Evolutionary conservation across 306 rosid species (phyloP), one percentile per base, ranked within the genome.

Genomic region (Bauhinia variegata): DNA sequence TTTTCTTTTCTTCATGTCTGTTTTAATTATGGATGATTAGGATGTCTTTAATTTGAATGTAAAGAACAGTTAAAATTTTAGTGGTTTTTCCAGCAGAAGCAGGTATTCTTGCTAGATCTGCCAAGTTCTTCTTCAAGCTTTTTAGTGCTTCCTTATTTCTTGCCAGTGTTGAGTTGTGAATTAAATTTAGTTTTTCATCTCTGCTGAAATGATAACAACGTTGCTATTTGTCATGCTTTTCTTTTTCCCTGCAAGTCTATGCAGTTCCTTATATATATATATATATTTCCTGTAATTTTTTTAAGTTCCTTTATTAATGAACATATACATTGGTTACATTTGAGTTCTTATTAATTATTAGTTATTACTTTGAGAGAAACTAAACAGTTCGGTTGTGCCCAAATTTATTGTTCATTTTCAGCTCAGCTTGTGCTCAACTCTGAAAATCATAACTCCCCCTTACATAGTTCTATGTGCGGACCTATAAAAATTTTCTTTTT

Each of bases 301-400:
- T 28, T 23, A 53, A 30, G 12, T 30, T 37, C 55, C 31, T 39
- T 58, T 49, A 37, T 53, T 9, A 62, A 52, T 12, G 38, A 38
- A 38, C 23, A 37, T 14, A 38, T 66, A 53, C 50, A 37, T 42
- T 13, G 36, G 30, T 54, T 12, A 19, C 15, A 33, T 47, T 19
- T 59, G 65, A 68, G 66, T 77, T 60, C 63, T 71, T 23, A 14
- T 47, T 34, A 7, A 23, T 23, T 23, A 23, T 47, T 34, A 7
- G 2, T 23, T 23, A 23, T 36, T 36, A 36, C 9, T 36, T 36
- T 36, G 5, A 36, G 9, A 36, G 65, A 14, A 38, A 56, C 31
- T 50, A 31, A 39, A 14, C 42, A 17, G 11, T 28, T 41, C 7
- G 4, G 2, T 5, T 51, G 30, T 38, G 44, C 55, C 50, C 16